Evolutionary conservation across 116 monocot species (phyloP).

Genomic region (Posidonia oceanica): DNA sequence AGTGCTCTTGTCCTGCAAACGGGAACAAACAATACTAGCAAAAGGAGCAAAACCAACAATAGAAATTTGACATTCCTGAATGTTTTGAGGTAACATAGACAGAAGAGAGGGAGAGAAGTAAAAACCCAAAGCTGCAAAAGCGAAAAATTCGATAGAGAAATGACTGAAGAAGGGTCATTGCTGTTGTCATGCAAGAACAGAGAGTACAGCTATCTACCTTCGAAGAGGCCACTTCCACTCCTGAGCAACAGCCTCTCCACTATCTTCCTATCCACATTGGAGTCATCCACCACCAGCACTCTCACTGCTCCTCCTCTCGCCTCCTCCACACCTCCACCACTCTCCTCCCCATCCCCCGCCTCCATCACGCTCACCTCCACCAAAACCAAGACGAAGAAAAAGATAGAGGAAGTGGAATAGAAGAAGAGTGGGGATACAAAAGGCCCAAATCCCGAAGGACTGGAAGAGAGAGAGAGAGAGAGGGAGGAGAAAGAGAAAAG

Average conservation of each 20-base stretch:
- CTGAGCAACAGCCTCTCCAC: constrained; percentile 55
- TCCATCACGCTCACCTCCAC: not conserved
- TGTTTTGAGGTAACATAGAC: too few relatives aligned
- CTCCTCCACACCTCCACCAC: not conserved
- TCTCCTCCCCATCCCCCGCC: not conserved
- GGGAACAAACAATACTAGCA: too few relatives aligned
- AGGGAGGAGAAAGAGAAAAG: not conserved
- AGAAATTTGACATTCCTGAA: too few relatives aligned
- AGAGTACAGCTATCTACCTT: constrained; percentile 13
- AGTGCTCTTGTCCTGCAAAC: too few relatives aligned
- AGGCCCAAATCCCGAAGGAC: not conserved
- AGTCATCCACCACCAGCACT: constrained; percentile 71
- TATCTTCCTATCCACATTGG: constrained; percentile 46
- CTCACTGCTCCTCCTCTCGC: constrained; percentile 21
- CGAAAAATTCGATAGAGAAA: too few relatives aligned
- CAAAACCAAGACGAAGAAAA: not conserved
- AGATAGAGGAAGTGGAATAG: not conserved
- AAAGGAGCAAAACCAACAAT: too few relatives aligned
- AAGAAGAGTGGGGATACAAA: not conserved
- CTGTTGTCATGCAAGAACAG: not conserved
- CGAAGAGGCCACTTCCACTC: constrained; percentile 20
- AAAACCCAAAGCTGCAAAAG: too few relatives aligned
- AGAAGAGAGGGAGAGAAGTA: too few relatives aligned
- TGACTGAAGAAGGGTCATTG: not conserved
- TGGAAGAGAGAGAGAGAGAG: not conserved